A percentile compares a stretch with the other conserved stretches of the same genome.
phyloP scores from a whole-genome alignment of 2,329 filamentous ascomycete species.

The Ambrosiella beaveri region DNA sequence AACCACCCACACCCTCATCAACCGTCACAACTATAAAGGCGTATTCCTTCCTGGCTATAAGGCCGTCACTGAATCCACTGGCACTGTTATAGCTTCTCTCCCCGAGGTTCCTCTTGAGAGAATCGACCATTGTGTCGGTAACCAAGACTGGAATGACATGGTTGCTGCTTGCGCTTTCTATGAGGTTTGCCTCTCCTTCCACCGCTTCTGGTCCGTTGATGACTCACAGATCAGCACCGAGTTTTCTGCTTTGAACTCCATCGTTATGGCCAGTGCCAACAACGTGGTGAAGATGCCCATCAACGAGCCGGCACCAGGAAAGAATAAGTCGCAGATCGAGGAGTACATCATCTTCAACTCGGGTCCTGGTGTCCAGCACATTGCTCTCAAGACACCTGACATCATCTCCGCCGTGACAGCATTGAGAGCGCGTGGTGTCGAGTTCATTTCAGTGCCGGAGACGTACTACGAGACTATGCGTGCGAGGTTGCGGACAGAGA shows the following conservation, averaged over 20 bases:
- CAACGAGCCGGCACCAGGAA: conserved; percentile 82
- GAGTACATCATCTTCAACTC: conserved; percentile 84
- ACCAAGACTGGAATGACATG: conserved; percentile 92
- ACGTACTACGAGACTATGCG: conserved; percentile 73
- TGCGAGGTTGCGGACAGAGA: conserved; percentile 48
- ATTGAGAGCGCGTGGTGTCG: conserved; percentile 69
- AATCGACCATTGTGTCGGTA: conserved; percentile 94
- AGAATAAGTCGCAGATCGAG: conserved; percentile 87
- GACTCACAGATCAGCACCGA: conserved; percentile 86
- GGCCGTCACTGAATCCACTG: conserved; percentile 26
- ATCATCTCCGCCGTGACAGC: conserved; percentile 64
- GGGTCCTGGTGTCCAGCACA: conserved; percentile 82
- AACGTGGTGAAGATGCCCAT: conserved; percentile 94
- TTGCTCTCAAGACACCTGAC: conserved; percentile 65
- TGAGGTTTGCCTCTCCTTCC: conserved; percentile 77
- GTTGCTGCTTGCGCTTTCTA: conserved; percentile 51
- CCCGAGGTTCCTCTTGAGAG: conserved; percentile 50
- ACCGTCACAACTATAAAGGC: conserved; percentile 52
- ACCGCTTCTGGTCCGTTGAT: conserved; percentile 94
- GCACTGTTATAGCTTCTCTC: conserved; percentile 24
- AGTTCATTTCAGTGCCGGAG: conserved; percentile 80
- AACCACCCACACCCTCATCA: conserved; percentile 83
- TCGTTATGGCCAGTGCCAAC: conserved; percentile 79
- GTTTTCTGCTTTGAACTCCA: conserved; percentile 70
- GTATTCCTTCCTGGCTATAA: conserved; percentile 73